Base-by-base conservation (phyloP, 1,139 yeast species). In the Debaryomycetaceae sp. region DNA sequence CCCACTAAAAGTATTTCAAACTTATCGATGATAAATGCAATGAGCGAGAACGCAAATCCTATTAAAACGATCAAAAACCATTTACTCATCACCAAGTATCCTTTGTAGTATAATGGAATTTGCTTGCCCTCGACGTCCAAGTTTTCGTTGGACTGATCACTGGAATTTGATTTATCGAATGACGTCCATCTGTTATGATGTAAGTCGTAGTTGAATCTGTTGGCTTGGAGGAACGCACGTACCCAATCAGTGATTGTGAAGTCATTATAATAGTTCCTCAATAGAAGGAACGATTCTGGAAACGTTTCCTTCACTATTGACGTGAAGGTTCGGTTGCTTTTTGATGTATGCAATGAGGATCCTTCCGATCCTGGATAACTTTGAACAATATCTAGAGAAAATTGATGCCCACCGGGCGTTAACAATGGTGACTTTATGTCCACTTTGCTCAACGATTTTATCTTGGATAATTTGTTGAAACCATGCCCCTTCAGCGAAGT, bases 241-340 rank as follows among this genome's bases (percentile, higher is more conserved):
- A 80, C 75, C 86, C 86, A 81, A 62, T 81, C 87, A n/a, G 80
- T 78, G n/a, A 85, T 80, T 23, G 87, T 81, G 59, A 80, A 81
- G 57, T 81, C 85, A 57, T 81, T 82, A 56, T 81, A 81, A 61
- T 67, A 78, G 52, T 64, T 67, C 36, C 76, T 50, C 36, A 60
- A 46, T 6, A 58, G 41, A 41, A 55, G 57, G 17, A 63, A 46
- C 4, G 56, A 44, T 14, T 54, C 57, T 3, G 62, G 62, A 8
- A 55, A 54, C 8, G 52, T 41, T 9, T 49, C 52, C 11, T 60
- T 42, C 13, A 62, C 42, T 27, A 54, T 47, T 2, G 65, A 58
- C 7, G 53, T 44, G 14, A 56, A 45, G 6, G 64, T 53, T 31
- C 50, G 51, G 37, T 54, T 54, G 13, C 65, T 56, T 35, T 50